Base-by-base conservation (phyloP, 805 yeast species). In the Tanozyma kutaoensis region DNA sequence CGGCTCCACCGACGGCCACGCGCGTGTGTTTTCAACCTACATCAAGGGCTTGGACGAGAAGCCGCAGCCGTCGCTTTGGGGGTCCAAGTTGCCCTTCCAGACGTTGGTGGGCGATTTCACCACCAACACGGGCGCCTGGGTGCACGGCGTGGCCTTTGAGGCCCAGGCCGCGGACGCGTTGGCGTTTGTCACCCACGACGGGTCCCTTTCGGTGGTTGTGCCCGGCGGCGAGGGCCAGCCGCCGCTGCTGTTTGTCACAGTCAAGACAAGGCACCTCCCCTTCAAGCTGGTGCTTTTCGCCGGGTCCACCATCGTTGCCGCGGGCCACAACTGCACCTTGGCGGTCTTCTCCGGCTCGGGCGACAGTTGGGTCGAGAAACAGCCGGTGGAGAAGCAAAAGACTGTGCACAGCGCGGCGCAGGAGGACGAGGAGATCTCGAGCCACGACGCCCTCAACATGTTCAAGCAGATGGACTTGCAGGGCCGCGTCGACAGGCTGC, bases 391-490 rank as follows among this genome's bases (percentile, higher is more conserved):
- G 47, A 45, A 49, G 21, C 62, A 55, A 32, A 54, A 53, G 37
- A 62, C 56, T 32, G 51, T 48, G 24, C 52, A 50, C 26, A 85
- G 72, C 39, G 71, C 58, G 20, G 36, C 58, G 10, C 66, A 58
- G 23, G 68, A 59, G 27, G 72, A 62, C 23, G 70, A 62, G 25
- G 81, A 70, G 29, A 69, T 65, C 30, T 66, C 67, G 28, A 77
- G 80, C 36, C 80, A 78, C 36, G 70, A 76, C 37, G 93, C 93
- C 5, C 69, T 91, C 51, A 79, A 80, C 58, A 84, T 88, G 86
- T 91, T 91, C 62, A 76, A 82, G 54, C 95, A 88, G 53, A 61
- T 91, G 67, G 99, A 91, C 56, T 68, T 88, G 50, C 91, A 85
- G 63, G 99, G 99, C 33, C 69, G 80, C 31, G 70, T 70, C 27